A percentile compares a stretch with the other conserved stretches of the same genome.
Evolutionary conservation across 2,329 filamentous ascomycete genomes (phyloP).

Genomic region (Neurospora sp.): DNA sequence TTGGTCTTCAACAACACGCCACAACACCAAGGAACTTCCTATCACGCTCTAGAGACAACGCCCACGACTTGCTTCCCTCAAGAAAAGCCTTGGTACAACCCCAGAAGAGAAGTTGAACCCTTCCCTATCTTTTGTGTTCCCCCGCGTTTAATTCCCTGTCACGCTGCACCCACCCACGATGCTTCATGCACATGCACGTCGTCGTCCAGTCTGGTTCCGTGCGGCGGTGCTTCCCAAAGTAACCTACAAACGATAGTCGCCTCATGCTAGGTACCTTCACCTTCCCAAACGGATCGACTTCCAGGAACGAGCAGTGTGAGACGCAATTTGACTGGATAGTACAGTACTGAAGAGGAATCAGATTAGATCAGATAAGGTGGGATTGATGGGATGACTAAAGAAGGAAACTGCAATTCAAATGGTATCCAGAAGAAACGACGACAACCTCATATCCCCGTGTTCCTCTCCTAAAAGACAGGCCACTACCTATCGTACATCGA

Average conservation of each 20-base stretch:
- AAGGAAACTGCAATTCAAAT: neutral
- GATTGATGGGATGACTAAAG: too few species aligned
- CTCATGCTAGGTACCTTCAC: neutral
- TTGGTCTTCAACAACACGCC: neutral
- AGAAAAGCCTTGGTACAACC: neutral
- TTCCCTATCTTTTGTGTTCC: neutral
- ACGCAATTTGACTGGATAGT: neutral
- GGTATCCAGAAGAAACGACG: neutral
- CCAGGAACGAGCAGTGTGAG: neutral
- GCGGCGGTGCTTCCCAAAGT: neutral
- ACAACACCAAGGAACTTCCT: neutral
- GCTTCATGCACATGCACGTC: neutral
- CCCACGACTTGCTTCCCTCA: neutral
- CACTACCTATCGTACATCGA: neutral
- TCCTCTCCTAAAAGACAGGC: neutral
- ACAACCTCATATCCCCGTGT: neutral
- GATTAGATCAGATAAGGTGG: neutral
- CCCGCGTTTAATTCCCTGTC: neutral
- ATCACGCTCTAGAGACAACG: neutral
- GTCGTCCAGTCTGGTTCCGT: neutral
- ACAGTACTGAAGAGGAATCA: neutral
- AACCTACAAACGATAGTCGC: neutral
- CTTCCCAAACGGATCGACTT: neutral
- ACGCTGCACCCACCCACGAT: neutral
- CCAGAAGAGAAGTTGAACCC: neutral